Conservation (phyloP, 306 rosid genomes). For the Prunus dulcis region DNA sequence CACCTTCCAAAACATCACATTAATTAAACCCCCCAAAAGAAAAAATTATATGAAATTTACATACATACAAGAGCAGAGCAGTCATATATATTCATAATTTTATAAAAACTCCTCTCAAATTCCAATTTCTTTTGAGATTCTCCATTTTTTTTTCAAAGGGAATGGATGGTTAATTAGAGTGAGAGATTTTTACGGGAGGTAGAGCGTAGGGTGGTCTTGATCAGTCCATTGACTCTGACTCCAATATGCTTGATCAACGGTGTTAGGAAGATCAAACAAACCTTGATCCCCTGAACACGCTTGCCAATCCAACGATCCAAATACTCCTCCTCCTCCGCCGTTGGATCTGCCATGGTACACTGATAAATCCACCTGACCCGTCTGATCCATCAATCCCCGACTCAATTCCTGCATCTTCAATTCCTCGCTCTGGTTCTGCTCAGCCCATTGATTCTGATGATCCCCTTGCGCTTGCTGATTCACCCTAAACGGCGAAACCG, state of each 20-base stretch:
- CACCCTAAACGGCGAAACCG: constrained; percentile 53
- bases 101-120: constrained; percentile 17
- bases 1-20: constrained; percentile 23
- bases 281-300: constrained; percentile 52
- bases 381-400: constrained; percentile 46
- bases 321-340: constrained; percentile 37
- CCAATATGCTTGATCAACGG: constrained; percentile 94
- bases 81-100: constrained; percentile 19
- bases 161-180: constrained; percentile 15
- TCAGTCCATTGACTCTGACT: constrained; percentile 80
- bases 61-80: neutral
- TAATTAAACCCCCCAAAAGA: constrained; percentile 13
- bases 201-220: constrained; percentile 61
- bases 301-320: constrained; percentile 89
- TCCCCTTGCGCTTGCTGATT: constrained; percentile 11
- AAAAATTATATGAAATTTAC: constrained; percentile 16
- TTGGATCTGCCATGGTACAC: constrained; percentile 35
- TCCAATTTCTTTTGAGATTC: constrained; percentile 11
- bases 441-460: constrained; percentile 34
- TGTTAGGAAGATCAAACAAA: constrained; percentile 76
- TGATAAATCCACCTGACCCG: constrained; percentile 54
- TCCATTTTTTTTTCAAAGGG: neutral
- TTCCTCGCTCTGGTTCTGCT: constrained; percentile 46
- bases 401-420: constrained; percentile 50
- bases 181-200: constrained; percentile 71